Base-by-base conservation (phyloP, 176 grass and related monocot genomes). In the Zoysia japonica region DNA sequence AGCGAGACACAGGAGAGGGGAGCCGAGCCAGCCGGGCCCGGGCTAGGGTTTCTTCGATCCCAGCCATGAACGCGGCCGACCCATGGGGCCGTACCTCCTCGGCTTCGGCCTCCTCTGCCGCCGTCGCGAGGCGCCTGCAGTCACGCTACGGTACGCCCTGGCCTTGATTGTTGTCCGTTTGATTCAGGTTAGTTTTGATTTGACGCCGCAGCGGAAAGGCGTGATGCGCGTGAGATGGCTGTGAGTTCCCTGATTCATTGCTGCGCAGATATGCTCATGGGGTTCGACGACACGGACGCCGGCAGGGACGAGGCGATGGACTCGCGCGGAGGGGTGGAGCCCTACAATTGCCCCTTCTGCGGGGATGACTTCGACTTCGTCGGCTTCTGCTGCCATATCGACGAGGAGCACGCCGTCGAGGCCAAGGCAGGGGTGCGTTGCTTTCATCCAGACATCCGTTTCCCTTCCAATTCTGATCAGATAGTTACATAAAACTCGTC, bases 311-410 rank as follows among this genome's bases (percentile, higher is more conserved):
- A 93, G 13, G 85, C 80, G 37, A 3, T 80, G 80, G 83, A 91
- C 3, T 54, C 84, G 16, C 85, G 77, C 65, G 76, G 77, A 70
- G 79, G 80, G 17, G 65, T 79, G 43, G 86, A 79, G 62, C 72
- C 68, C 19, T 93, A 88, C 85, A 90, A 86, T 47, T 97, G 93
- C 68, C 93, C 93, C 38, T 97, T 97, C 64, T 93, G 93, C 65
- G 80, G 79, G 19, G 90, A 93, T 77, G 93, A 97, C 66, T 97
- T 97, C n/a, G 93, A 97, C 52, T 90, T 93, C 72, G 88, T 97
- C 13, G 65, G 88, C 12, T 62, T 97, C 36, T 97, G 90, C 80
- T 97, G 90, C 70, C 93, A 97, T 72, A 83, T 97, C 48, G 93
- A 97, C 51, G 93, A 93, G 55, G 93, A 97, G 86, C 93, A 97